These are phyloP conservation scores for Vitis rupestris DNA, from an alignment of 164 flowering plant genomes.

Conservation along the genomic window DNA sequence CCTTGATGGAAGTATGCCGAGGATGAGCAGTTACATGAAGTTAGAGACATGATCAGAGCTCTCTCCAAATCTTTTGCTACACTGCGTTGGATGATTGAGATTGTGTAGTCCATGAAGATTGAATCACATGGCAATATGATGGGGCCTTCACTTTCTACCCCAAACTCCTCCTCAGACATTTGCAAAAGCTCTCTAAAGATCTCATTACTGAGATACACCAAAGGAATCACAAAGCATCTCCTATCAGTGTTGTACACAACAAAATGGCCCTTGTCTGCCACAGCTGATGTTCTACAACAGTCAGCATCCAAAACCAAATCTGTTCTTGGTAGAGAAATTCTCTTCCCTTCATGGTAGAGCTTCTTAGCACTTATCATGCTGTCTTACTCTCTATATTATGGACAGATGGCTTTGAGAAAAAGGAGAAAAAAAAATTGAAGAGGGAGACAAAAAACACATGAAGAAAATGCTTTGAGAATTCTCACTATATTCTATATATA, in stretches of 20 bases:
- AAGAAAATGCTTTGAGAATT: too few relatives aligned
- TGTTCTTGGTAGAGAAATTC: constrained; percentile 2
- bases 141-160: not conserved
- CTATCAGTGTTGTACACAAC: constrained; percentile 8
- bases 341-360: not conserved
- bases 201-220: not conserved
- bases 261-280: constrained; percentile 5
- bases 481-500: too few relatives aligned
- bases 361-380: not conserved
- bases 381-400: not conserved
- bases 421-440: too few relatives aligned
- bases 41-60: not conserved
- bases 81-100: not conserved
- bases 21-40: not conserved
- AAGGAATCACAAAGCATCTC: constrained; percentile 1
- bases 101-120: not conserved
- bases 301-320: not conserved
- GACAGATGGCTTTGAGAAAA: too few relatives aligned
- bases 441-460: too few relatives aligned
- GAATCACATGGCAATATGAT: constrained; percentile 10
- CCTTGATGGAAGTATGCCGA: too few relatives aligned
- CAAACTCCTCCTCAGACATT: constrained; percentile 11
- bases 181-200: not conserved
- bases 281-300: not conserved
- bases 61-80: not conserved